phyloP scores from a whole-genome alignment of 208 protist genomes.

The Strigomonas oncopelti region DNA sequence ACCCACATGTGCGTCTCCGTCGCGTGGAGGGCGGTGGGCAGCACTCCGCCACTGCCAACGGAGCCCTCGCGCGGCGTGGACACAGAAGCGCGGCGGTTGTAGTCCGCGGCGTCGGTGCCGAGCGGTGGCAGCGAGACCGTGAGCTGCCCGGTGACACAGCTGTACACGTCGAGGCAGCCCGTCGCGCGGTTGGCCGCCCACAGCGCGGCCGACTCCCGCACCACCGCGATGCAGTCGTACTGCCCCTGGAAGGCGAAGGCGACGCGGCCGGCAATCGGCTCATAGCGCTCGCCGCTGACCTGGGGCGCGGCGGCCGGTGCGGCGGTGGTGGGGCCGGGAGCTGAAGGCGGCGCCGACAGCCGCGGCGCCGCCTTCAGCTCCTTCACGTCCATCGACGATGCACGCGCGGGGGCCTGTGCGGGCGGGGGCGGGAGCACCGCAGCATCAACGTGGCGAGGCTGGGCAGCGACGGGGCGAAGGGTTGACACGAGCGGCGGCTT shows the following conservation, averaged over 20 bases:
- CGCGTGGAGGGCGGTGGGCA: slow-evolving; percentile 33
- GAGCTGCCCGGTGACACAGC: slow-evolving; percentile 50
- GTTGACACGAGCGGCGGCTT: background rate
- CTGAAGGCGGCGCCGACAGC: background rate
- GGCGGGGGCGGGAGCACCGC: too few relatives aligned
- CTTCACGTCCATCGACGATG: background rate
- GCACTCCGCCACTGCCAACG: background rate
- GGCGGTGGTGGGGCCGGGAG: slow-evolving; percentile 8
- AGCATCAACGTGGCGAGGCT: background rate
- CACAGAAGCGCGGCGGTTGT: background rate
- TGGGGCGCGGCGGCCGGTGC: slow-evolving; percentile 7
- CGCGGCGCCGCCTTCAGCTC: background rate
- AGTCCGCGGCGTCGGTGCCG: slow-evolving; percentile 9
- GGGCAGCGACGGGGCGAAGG: background rate
- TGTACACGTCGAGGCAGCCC: slow-evolving; percentile 64
- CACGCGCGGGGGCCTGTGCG: background rate
- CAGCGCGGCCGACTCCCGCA: slow-evolving; percentile 37
- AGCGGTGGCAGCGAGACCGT: slow-evolving; percentile 28
- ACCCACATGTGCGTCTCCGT: slow-evolving; percentile 71
- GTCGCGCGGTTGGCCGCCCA: slow-evolving; percentile 53
- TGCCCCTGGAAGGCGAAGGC: slow-evolving; percentile 39
- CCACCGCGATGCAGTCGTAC: slow-evolving; percentile 33
- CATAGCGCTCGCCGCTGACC: slow-evolving; percentile 21
- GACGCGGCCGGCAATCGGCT: slow-evolving; percentile 34
- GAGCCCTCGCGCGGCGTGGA: background rate